phyloP scores from a whole-genome alignment of 352 stramenopile species.

The Detonula confervacea region DNA sequence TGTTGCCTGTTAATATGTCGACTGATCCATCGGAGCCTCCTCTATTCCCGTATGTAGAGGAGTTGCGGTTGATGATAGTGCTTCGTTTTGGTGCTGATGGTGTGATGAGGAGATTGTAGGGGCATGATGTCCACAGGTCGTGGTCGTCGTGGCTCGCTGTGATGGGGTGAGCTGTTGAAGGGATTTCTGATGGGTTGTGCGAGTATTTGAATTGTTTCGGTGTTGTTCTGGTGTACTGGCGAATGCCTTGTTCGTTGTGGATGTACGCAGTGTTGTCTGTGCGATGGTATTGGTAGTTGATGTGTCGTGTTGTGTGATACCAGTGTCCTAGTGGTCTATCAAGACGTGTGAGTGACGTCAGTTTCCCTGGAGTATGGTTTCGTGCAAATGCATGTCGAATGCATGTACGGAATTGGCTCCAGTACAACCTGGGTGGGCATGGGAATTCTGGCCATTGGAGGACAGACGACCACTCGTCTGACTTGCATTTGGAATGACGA shows the following conservation, averaged over 20 bases:
- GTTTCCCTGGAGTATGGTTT: too few species aligned
- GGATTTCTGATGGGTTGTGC: neutral
- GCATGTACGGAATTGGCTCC: too few species aligned
- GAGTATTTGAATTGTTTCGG: neutral
- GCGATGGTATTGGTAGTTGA: neutral
- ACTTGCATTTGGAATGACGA: too few species aligned
- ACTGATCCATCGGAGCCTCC: conserved; percentile 8
- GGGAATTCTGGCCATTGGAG: too few species aligned
- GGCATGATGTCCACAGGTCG: neutral
- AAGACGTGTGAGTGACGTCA: too few species aligned
- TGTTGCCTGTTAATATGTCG: neutral
- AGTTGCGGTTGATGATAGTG: neutral
- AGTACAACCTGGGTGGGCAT: too few species aligned
- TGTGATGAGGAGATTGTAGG: neutral
- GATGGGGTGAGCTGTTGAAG: too few species aligned
- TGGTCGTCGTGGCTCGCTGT: too few species aligned
- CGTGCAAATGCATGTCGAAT: too few species aligned
- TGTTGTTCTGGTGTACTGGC: neutral
- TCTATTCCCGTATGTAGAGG: neutral
- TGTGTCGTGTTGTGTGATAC: too few species aligned
- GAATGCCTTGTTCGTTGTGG: neutral
- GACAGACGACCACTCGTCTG: too few species aligned
- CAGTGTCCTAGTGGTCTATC: too few species aligned
- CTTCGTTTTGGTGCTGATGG: neutral
- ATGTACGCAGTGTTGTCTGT: neutral